phyloP scores from a whole-genome alignment of 345 rosid genomes.

The Triadica sebifera region DNA sequence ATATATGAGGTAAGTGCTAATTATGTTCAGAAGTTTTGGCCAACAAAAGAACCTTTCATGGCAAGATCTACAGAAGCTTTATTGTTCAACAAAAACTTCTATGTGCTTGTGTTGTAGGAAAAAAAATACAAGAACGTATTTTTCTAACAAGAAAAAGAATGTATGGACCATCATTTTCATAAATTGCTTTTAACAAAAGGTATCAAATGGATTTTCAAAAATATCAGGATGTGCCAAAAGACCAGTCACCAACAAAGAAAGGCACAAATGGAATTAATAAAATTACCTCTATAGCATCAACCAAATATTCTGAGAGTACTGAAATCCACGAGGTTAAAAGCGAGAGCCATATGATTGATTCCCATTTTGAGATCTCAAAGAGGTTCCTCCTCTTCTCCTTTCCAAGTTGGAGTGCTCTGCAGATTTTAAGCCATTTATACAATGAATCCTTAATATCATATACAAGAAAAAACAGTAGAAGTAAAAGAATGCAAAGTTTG shows the following conservation, averaged over 20 bases:
- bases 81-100: background rate
- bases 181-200: constrained; percentile 3
- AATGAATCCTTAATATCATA: background rate
- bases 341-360: constrained; percentile 44
- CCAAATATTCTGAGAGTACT: constrained; percentile 45
- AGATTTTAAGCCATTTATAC: constrained; percentile 16
- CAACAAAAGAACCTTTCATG: background rate
- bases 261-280: background rate
- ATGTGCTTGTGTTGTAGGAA: background rate
- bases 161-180: background rate
- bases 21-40: background rate
- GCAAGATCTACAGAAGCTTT: background rate
- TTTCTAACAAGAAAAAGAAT: background rate
- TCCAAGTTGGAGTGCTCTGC: constrained; percentile 25
- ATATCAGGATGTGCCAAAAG: background rate
- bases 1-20: background rate
- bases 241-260: background rate
- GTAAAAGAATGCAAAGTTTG: background rate
- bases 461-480: background rate
- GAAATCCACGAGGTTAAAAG: constrained; percentile 45
- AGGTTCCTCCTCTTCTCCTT: constrained; percentile 34
- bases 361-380: constrained; percentile 44
- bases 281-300: constrained; percentile 47
- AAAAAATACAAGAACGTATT: background rate
- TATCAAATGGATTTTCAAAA: background rate